A percentile compares a stretch with the other conserved stretches of the same genome.
These are phyloP conservation scores for Beauveria scarabaeidicola DNA, from an alignment of 2,329 filamentous ascomycete species.

Conservation along the genomic window DNA sequence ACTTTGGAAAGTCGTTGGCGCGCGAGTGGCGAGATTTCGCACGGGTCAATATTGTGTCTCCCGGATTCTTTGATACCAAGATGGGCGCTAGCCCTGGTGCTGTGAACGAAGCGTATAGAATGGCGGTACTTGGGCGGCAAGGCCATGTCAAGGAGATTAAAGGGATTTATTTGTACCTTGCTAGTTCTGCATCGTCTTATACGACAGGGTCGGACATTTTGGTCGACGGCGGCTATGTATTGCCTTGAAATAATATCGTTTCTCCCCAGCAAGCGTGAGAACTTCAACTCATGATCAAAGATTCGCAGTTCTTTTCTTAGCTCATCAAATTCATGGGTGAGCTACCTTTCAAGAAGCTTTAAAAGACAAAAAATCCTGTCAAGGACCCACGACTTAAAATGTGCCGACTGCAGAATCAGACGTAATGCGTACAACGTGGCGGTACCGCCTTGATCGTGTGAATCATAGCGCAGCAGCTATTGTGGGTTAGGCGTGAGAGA, in stretches of 20 bases:
- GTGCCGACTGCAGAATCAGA: no score
- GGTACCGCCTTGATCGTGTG: no score
- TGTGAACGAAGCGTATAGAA: slow-evolving; percentile 38
- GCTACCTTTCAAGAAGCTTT: no score
- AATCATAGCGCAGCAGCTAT: no score
- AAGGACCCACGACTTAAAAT: no score
- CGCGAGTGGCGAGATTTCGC: slow-evolving; percentile 50
- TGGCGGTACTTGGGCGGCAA: slow-evolving; percentile 28
- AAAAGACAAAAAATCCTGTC: no score
- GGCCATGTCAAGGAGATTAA: slow-evolving; percentile 8
- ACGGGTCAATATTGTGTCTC: slow-evolving; percentile 44
- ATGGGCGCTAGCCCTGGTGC: slow-evolving; percentile 38
- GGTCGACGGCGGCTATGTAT: slow-evolving; percentile 33
- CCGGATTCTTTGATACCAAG: slow-evolving; percentile 46
- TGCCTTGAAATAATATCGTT: slow-evolving; percentile 13
- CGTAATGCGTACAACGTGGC: no score
- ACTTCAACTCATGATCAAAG: no score
- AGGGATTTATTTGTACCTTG: slow-evolving; percentile 40
- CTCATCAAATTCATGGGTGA: no score
- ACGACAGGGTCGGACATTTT: slow-evolving; percentile 41
- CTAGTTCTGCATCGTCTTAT: slow-evolving; percentile 42
- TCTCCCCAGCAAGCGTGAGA: no score
- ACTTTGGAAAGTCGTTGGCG: slow-evolving; percentile 47
- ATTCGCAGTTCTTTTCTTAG: no score
- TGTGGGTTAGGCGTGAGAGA: no score